Percentiles rank a stretch among this genome's conserved stretches.
phyloP scores from a whole-genome alignment of 306 rosid genomes.

The Rosa persica region DNA sequence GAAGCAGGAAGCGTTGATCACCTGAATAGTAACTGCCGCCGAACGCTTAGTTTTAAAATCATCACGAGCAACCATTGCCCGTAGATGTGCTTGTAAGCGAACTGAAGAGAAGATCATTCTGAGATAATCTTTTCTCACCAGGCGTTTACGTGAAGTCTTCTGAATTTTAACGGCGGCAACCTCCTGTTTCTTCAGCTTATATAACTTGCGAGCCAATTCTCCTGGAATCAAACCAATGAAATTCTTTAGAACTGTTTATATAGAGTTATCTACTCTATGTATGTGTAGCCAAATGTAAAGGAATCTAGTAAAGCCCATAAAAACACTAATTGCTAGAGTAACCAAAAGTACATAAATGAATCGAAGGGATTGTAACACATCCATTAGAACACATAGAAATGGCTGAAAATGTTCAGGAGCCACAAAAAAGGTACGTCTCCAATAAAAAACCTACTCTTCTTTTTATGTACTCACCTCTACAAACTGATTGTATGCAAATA shows the following conservation, averaged over 20 bases:
- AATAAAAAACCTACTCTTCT: constrained; percentile 9
- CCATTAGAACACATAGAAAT: neutral
- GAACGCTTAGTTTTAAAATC: constrained; percentile 39
- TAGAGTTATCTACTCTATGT: neutral
- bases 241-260: constrained; percentile 9
- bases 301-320: neutral
- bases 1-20: constrained; percentile 32
- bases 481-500: constrained; percentile 56
- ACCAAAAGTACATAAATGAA: constrained; percentile 2
- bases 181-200: constrained; percentile 46
- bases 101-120: constrained; percentile 37
- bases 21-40: constrained; percentile 66
- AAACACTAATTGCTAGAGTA: neutral
- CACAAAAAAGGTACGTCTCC: neutral
- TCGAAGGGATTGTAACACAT: neutral
- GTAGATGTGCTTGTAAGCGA: constrained; percentile 62
- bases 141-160: constrained; percentile 42
- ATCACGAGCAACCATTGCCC: constrained; percentile 49
- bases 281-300: neutral
- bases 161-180: constrained; percentile 68
- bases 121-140: constrained; percentile 52
- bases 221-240: constrained; percentile 48
- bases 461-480: constrained; percentile 62
- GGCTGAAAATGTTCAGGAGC: neutral
- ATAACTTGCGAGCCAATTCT: constrained; percentile 58